Percentiles rank a stretch among this genome's conserved stretches.
Conservation (phyloP, 1,284 basidiomycete species). For the Apiotrichum mycotoxinovorans region DNA sequence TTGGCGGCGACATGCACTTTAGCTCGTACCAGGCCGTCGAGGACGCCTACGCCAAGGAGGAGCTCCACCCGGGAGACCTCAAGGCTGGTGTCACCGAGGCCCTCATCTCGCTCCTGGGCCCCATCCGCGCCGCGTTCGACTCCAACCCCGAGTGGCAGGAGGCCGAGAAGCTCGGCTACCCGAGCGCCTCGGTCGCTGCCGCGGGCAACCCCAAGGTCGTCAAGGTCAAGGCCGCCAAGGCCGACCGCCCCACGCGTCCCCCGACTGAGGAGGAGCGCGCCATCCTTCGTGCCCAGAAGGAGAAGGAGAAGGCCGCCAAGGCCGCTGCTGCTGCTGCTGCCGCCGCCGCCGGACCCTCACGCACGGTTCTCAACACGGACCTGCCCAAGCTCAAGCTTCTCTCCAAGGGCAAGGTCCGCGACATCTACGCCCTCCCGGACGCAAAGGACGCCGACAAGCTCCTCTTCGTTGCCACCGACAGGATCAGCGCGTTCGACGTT, state of each 20-base stretch:
- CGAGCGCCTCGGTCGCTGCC: constrained; percentile 55
- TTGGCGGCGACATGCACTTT: constrained; percentile 81
- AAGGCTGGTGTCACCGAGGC: constrained; percentile 77
- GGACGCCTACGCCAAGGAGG: constrained; percentile 70
- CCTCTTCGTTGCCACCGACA: constrained; percentile 91
- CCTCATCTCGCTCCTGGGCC: constrained; percentile 73
- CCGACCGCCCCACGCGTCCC: constrained; percentile 22
- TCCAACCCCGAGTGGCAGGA: constrained; percentile 76
- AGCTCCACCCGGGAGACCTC: constrained; percentile 85
- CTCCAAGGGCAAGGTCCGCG: constrained; percentile 87
- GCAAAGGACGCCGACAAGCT: constrained; percentile 59
- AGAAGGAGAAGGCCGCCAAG: constrained; percentile 45
- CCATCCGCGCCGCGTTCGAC: constrained; percentile 74
- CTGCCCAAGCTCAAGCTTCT: constrained; percentile 59
- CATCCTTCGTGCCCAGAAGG: constrained; percentile 38
- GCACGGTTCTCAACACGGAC: constrained; percentile 39
- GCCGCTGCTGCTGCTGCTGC: constrained; percentile 33
- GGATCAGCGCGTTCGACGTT: constrained; percentile 96
- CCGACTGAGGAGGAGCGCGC: constrained; percentile 48
- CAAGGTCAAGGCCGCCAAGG: constrained; percentile 27
- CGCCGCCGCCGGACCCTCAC: constrained; percentile 4
- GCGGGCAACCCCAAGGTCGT: constrained; percentile 25
- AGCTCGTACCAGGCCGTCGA: constrained; percentile 63
- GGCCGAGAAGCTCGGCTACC: constrained; percentile 78
- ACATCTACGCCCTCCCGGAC: constrained; percentile 71